Evolutionary conservation across 805 yeast genomes (phyloP), one percentile per base, ranked within the genome.

Genomic region (Yamadazyma takamatsuzukensis): DNA sequence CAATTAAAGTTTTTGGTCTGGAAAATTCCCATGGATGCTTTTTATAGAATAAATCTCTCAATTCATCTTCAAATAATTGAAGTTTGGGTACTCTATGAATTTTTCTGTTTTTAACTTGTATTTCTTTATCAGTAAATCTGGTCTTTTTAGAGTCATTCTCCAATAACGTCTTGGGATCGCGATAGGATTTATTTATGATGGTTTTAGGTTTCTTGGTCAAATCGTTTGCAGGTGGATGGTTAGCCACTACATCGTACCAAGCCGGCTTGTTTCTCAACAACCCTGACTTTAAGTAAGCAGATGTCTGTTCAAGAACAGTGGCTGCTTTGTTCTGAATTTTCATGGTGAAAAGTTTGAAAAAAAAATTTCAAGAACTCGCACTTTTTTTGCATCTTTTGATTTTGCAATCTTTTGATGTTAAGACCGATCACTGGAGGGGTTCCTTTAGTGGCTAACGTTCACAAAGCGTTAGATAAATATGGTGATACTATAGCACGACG

Each of bases 11-110:
- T 54, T 84, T 85, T 10, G 97, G 96, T 46, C 95, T 75, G 2
- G 97, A 86, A 33, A 89, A 67, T 61, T 93, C 98, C 98, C 98
- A 93, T 5, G 98, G 98, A 60, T 93, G 98, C 54, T 89, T 96
- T 38, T 78, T 78, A 59, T 81, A 90, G 52, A 93, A 93, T 15
- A 83, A 67, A 29, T 74, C 70, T 64, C 98, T 77, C 46, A 93
- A 61, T 47, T 81, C 78, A 59, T 93, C 98, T 58, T 90, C 93
- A 33, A 77, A 56, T 45, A 72, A 81, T 36, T 56, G 57, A 49
- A 84, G 61, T 41, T 71, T 69, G 25, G 76, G 74, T 8, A 82
- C 70, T 43, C 68, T 61, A 45, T 69, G 67, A 11, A 80, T 51
- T 18, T 43, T 30, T 36, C 54, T 55, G 44, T 64, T 63, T 36